Evolutionary conservation across 2,329 filamentous ascomycete genomes (phyloP), one percentile per base, ranked within the genome.

Genomic region (Botrytis porri): DNA sequence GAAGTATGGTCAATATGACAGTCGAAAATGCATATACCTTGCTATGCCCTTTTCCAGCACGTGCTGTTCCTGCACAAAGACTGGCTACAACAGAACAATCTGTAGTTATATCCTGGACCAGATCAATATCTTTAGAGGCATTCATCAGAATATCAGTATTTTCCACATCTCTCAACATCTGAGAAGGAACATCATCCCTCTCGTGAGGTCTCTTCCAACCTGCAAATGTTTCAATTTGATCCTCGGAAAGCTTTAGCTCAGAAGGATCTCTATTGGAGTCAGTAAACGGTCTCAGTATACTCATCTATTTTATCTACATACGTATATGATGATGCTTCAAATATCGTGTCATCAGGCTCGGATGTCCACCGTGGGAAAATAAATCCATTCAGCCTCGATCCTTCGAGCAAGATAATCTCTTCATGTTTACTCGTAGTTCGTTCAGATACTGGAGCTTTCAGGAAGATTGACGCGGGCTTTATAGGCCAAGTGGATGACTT

Each of bases 61-160:
- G 88, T 59, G 90, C 90, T 74, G 92, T 90, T 37, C 89, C 91
- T 39, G 95, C 94, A 80, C 95, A 98, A 9, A 99, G 86, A 81
- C 96, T 98, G 25, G 96, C 96, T 41, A 99, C 95, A 5, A 99
- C 95, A 1, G 96, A 98, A 80, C 96, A 99, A 81, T 99, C 96
- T 0, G 95, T 97, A 8, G 95, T 95, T 74, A 97, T 90, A 82
- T 99, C 96, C 82, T 99, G 96, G 4, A 98, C 94, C 12, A 99
- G 87, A 82, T 99, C 95, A 75, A 93, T 89, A 22, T 88, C 86
- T 14, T 85, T 83, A 10, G 83, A 82, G 25, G 87, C 84, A 64
- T 83, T 82, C 89, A 93, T 93, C 18, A 88, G 83, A 22, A 85
- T 73, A 22, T 81, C 78, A 35, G 79, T 86, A 4, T 80, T 80